Evolutionary conservation across 352 stramenopile species (phyloP), one percentile per base, ranked within the genome.

Genomic region (Pythium guiyangense): DNA sequence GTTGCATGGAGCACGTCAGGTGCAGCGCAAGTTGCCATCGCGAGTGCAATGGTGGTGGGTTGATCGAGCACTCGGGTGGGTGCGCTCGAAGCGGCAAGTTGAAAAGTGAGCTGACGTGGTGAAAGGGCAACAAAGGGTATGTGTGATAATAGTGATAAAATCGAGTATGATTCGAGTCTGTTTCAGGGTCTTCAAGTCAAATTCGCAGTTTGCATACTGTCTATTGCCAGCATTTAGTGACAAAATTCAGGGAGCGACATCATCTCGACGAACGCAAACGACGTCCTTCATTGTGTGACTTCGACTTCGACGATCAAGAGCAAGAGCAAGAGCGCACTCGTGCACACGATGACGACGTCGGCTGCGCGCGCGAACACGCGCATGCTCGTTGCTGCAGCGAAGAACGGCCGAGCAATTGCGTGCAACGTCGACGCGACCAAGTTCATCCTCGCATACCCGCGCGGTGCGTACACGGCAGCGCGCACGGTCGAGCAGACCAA

Each of bases 391-490:
- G 72, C 84, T 25, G 81, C 81, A 11, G 84, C 84, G 27, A 88
- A 88, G 71, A 94, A 94, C 62, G 84, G 81, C n/a, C 57, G 70
- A 6, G 77, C 63, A 20, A 76, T 92, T 52, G 49, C 77, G 3
- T 92, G 79, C 54, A 70, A 88, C 50, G 62, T 65, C 18, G 79
- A 94, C 48, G 67, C 72, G 44, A 91, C 81, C 39, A 62, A 62
- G 20, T 91, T 94, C 56, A 54, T 92, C 27, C 59, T 94, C 29
- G 48, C 76, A 37, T 62, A 80, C 37, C 79, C 84, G 52, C 74
- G 81, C 34, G 84, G 84, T 51, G 77, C 83, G 8, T 94, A 92
- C 68, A 94, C 81, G 2, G 71, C 50, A 29, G 84, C 84, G 26
- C 73, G 81, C 46, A 94, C 84, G 0, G 79, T 94, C 54, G 60